Base-by-base conservation (phyloP, 2,329 filamentous ascomycete species). In the Pestalotiopsis sp. region DNA sequence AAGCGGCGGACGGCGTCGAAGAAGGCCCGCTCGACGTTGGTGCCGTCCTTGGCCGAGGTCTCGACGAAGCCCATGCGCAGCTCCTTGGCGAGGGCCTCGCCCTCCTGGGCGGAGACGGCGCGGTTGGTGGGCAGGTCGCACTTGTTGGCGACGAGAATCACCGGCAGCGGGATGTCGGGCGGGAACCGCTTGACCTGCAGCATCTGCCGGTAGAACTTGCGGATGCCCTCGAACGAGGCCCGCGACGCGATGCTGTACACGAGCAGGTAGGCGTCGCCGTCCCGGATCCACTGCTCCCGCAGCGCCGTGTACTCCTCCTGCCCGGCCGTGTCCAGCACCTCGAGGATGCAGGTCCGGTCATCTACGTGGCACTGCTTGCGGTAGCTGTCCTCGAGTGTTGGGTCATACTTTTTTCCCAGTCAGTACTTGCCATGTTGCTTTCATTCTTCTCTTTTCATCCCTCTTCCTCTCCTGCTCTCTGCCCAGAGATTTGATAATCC, bases 131-230 rank as follows among this genome's bases (percentile, higher is more conserved):
- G 93, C 76, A 95, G 89, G 82, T 99, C 96, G 83, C 94, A 97
- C 85, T 99, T 99, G 86, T 99, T 98, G 74, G 95, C 95, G 39
- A 99, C 96, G 36, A 99, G 88, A 95, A 99, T 98, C 76, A 99
- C 93, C 59, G 96, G 95, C 17, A 96, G 93, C 20, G 89, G 86
- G 71, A 88, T 89, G 36, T 88, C 83, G 79, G 81, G 81, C 78
- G 84, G 81, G 75, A 94, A 97, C 79, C 98, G 95, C 83, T 66
- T 98, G 76, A 98, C 95, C 77, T 96, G 88, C 81, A 97, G 94
- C 76, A 98, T 98, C 82, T 98, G 96, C 80, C 95, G 92, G 83
- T 98, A 93, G 80, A 98, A 98, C 77, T 93, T 92, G 81, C 95
- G 93, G 85, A 98, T 98, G 79, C 95, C 92, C 68, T 92, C 91